Evolutionary conservation across 1,284 basidiomycete genomes (phyloP).

Genomic region (Cryptococcus wingfieldii): DNA sequence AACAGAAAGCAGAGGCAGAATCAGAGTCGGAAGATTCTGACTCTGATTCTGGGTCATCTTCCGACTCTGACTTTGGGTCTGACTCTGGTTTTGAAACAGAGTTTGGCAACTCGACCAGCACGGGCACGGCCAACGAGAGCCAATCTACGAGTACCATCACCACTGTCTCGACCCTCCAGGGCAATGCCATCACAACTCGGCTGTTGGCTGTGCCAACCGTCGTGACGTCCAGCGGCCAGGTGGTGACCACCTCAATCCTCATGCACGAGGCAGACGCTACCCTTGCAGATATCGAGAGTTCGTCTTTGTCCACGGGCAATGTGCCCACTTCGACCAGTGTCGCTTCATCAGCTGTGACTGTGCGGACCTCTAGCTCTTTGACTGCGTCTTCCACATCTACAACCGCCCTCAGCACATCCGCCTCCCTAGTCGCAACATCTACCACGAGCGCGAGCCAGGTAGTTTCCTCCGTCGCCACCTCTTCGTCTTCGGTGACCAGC

Average conservation of each 20-base stretch:
- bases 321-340: background rate
- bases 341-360: too few species aligned
- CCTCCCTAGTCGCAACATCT: background rate
- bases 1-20: background rate
- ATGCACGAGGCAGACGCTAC: background rate
- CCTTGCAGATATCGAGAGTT: background rate
- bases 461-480: background rate
- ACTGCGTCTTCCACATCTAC: background rate
- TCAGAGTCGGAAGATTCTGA: too few species aligned
- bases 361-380: background rate
- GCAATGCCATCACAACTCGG: background rate
- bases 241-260: background rate
- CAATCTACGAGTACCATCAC: background rate
- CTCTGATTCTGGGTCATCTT: too few species aligned
- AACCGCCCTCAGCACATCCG: background rate
- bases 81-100: background rate
- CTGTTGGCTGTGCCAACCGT: conserved; percentile 2
- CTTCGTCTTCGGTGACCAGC: too few species aligned
- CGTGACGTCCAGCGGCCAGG: background rate
- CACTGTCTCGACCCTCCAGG: background rate
- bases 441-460: background rate
- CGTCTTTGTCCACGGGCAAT: background rate
- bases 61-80: too few species aligned
- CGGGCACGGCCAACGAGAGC: background rate
- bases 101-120: background rate